Percentiles rank a stretch among this genome's conserved stretches.
These are phyloP conservation scores for Acanthamoeba comandoni DNA, from an alignment of 208 protist genomes.

Conservation along the genomic window DNA sequence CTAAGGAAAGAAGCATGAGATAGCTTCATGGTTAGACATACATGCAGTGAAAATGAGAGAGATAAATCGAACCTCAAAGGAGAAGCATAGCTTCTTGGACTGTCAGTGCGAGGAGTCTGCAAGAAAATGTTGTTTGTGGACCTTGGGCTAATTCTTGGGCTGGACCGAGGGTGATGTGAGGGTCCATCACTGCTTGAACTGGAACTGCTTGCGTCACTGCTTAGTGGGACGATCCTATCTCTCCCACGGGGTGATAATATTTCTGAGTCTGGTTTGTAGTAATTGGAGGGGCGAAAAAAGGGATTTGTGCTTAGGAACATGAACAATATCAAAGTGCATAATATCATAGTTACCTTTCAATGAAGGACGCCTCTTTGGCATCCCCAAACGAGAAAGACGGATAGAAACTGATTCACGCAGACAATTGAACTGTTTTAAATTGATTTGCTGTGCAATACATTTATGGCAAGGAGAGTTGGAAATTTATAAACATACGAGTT, in stretches of 20 bases:
- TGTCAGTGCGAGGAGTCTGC: no score
- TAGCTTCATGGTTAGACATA: neutral
- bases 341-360: constrained; percentile 15
- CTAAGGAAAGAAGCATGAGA: neutral
- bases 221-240: neutral
- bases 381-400: constrained; percentile 18
- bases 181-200: constrained; percentile 10
- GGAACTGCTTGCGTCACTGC: constrained; percentile 6
- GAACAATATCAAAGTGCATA: neutral
- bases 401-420: constrained; percentile 49
- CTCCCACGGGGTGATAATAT: neutral
- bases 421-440: constrained; percentile 57
- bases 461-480: no score
- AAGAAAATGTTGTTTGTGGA: no score
- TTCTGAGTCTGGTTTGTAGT: neutral
- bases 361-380: constrained; percentile 2
- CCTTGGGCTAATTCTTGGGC: no score
- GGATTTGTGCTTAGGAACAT: neutral
- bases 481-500: neutral
- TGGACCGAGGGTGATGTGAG: no score
- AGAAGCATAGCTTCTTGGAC: no score
- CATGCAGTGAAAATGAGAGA: no score
- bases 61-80: no score
- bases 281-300: neutral
- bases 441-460: constrained; percentile 17